Evolutionary conservation across 495 filamentous ascomycete species (phyloP), one percentile per base, ranked within the genome.

Genomic region (Polyplosphaeria fusca): DNA sequence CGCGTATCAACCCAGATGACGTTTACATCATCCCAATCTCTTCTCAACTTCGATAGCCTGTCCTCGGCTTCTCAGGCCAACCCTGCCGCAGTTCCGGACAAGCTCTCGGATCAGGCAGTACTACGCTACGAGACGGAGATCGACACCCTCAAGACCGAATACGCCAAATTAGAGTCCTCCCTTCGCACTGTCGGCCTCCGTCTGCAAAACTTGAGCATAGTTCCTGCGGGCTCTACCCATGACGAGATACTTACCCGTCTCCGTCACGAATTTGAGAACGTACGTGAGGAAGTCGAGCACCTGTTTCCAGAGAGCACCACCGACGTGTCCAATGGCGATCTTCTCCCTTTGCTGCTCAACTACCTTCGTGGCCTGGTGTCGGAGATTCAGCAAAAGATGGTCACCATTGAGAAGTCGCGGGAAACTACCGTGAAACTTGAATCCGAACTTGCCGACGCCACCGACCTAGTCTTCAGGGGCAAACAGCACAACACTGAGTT

Each of bases 401-500:
- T 18, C 9, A 53, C 63, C 11, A 28, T 66, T 3, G 42, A 55
- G 5, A 52, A 66, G 12, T 55, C 63, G 25, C 47, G 62, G 18
- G 24, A 50, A 32, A 47, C 60, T 5, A 49, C 58, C 28, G 30
- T 14, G 42, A 55, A 27, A 18, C 59, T 49, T 14, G 47, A 48
- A 1, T 27, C 2, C 11, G 55, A 69, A 23, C 32, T 28, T 2
- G 55, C 68, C 16, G 24, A 52, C 19, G n/a, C 42, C 18, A 22
- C 50, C 16, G 44, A 28, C 7, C 25, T 47, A 9, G 39, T 60
- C 16, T 14, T 43, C 22, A 12, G 24, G 2, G 40, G 48, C 12
- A 49, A 53, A 18, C 9, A 40, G 7, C 57, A 52, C 7, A 56
- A 52, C n/a, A 38, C 54, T 0, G 47, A 74, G 4, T 74, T 86